A percentile compares a stretch with the other conserved stretches of the same genome.
These are phyloP conservation scores for Mortierella sp. DNA, from an alignment of 371 early-diverging fungal species.

Conservation along the genomic window DNA sequence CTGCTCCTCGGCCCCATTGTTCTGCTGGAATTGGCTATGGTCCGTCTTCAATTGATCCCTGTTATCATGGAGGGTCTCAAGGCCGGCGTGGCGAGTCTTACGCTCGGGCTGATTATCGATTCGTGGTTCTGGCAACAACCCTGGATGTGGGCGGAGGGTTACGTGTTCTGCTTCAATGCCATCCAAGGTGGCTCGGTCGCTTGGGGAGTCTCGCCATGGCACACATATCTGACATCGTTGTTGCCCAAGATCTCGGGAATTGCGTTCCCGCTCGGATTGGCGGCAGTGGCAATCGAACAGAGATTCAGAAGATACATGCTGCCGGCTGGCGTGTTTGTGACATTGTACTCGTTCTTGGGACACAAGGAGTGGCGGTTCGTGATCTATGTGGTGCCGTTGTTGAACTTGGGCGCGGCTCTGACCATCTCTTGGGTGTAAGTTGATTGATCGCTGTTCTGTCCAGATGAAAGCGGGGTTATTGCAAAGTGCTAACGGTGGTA, in stretches of 20 bases:
- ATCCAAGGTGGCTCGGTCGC: constrained; percentile 78
- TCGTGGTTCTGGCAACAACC: constrained; percentile 82
- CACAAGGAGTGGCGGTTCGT: constrained; percentile 99
- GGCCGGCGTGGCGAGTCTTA: constrained; percentile 56
- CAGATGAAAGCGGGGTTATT: too few species aligned
- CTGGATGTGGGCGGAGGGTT: constrained; percentile 88
- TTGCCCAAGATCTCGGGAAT: constrained; percentile 82
- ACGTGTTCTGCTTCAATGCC: constrained; percentile 89
- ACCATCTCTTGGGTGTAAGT: constrained; percentile 56
- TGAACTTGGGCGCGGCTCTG: constrained; percentile 82
- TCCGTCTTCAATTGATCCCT: constrained; percentile 32
- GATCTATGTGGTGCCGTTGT: constrained; percentile 85
- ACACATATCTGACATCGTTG: constrained; percentile 76
- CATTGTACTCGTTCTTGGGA: constrained; percentile 77
- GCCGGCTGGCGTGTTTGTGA: constrained; percentile 69
- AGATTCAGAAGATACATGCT: constrained; percentile 65
- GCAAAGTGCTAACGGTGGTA: too few species aligned
- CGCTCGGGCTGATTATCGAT: constrained; percentile 75
- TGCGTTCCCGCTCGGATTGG: constrained; percentile 72
- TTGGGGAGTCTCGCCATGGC: constrained; percentile 87
- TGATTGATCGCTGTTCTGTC: constrained; percentile 1
- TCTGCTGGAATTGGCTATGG: constrained; percentile 51
- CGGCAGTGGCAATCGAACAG: constrained; percentile 56
- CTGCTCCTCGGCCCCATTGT: constrained; percentile 62
- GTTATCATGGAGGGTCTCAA: constrained; percentile 53